Conservation (phyloP, 495 filamentous ascomycete genomes). For the Daldinia caldariorum region DNA sequence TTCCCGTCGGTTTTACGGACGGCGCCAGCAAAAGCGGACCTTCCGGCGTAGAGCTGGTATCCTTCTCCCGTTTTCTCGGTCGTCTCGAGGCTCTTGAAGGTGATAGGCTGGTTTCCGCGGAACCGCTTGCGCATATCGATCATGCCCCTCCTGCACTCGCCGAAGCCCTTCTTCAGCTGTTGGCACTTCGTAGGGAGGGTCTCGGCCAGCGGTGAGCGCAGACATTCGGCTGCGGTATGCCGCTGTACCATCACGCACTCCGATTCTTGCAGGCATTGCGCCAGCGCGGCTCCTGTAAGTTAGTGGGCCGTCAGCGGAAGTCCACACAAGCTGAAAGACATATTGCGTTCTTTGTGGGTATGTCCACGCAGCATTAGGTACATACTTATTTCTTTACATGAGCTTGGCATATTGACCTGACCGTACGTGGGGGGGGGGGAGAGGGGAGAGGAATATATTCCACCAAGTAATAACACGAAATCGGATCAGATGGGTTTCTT, state of each 20-base stretch:
- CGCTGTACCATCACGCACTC: conserved; percentile 95
- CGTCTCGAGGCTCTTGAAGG: conserved; percentile 68
- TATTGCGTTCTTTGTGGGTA: too few species aligned
- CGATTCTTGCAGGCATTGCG: conserved; percentile 91
- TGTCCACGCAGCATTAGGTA: conserved; percentile 65
- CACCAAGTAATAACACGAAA: neutral
- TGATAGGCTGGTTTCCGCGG: conserved; percentile 90
- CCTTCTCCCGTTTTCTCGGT: conserved; percentile 62
- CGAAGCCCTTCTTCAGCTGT: conserved; percentile 90
- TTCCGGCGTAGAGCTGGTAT: conserved; percentile 83
- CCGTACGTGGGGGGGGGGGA: too few species aligned
- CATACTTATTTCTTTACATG: conserved; percentile 96
- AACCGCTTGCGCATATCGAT: conserved; percentile 99
- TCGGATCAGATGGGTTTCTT: conserved; percentile 32
- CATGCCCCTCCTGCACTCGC: conserved; percentile 94
- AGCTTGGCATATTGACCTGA: conserved; percentile 88
- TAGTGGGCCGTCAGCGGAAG: conserved; percentile 26
- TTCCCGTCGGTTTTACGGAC: conserved; percentile 61
- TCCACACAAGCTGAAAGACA: conserved; percentile 3
- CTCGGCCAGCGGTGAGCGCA: conserved; percentile 79
- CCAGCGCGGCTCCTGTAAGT: conserved; percentile 81
- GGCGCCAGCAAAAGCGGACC: conserved; percentile 70
- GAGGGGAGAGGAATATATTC: conserved; percentile 5
- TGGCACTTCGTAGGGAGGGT: conserved; percentile 87
- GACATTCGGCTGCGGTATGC: conserved; percentile 85